Conservation (phyloP, 1,284 basidiomycete species). For the Sanghuangporus baumii region DNA sequence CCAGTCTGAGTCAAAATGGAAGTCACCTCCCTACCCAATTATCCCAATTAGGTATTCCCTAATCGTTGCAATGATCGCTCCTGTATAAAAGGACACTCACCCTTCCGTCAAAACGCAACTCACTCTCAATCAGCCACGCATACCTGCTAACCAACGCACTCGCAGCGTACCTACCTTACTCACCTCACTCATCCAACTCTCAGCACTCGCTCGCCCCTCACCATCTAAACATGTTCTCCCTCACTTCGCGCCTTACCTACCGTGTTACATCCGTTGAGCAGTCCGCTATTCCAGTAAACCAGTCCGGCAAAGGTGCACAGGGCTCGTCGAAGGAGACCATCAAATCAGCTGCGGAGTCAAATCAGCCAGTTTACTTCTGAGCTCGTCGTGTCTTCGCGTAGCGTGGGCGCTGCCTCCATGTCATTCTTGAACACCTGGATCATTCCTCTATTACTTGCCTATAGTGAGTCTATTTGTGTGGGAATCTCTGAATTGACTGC, state of each 20-base stretch:
- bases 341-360: conserved; percentile 11
- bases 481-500: background rate
- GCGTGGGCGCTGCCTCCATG: background rate
- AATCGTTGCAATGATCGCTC: conserved; percentile 5
- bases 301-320: conserved; percentile 6
- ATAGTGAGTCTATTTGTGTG: conserved; percentile 3
- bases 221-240: conserved; percentile 4
- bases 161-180: background rate
- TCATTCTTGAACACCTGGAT: conserved; percentile 5
- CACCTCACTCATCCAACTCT: background rate
- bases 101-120: background rate
- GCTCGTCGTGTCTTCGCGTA: background rate
- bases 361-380: conserved; percentile 13
- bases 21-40: conserved; percentile 4
- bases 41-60: background rate
- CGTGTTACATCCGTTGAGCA: conserved; percentile 8
- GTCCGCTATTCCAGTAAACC: conserved; percentile 10
- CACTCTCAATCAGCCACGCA: background rate
- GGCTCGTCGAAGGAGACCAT: conserved; percentile 10
- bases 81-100: conserved; percentile 4
- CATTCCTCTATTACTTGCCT: background rate
- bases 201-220: background rate
- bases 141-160: background rate
- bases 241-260: background rate
- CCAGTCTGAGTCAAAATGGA: conserved; percentile 19